A percentile compares a stretch with the other conserved stretches of the same genome.
Conservation (phyloP, 495 filamentous ascomycete species). For the Usnea hakonensis region DNA sequence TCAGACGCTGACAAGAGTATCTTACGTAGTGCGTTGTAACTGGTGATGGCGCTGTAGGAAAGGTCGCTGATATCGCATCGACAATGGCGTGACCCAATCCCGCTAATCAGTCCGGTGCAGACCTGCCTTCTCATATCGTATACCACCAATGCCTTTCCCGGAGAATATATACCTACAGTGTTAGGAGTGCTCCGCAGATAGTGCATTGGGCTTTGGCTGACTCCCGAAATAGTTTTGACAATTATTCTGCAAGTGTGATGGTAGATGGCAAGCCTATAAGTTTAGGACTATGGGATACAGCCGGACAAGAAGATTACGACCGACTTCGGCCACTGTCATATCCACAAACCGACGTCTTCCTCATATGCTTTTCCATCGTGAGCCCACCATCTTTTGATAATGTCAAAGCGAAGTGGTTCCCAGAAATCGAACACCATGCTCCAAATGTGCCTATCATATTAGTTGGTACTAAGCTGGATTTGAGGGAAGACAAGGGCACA, state of each 20-base stretch:
- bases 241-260: slow-evolving; percentile 98
- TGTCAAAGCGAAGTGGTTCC: slow-evolving; percentile 93
- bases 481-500: slow-evolving; percentile 82
- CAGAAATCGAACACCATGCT: slow-evolving; percentile 94
- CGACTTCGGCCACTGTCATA: slow-evolving; percentile 91
- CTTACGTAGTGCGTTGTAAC: slow-evolving; percentile 83
- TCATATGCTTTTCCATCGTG: slow-evolving; percentile 98
- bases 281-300: slow-evolving; percentile 96
- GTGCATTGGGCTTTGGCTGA: slow-evolving; percentile 13
- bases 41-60: slow-evolving; percentile 96
- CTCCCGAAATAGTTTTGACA: slow-evolving; percentile 73
- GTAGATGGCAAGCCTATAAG: slow-evolving; percentile 97
- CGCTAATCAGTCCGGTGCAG: slow-evolving; percentile 39
- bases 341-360: slow-evolving; percentile 95
- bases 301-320: slow-evolving; percentile 98
- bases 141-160: slow-evolving; percentile 97
- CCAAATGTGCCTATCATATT: slow-evolving; percentile 93
- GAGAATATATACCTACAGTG: slow-evolving; percentile 99
- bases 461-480: slow-evolving; percentile 94
- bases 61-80: slow-evolving; percentile 46
- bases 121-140: slow-evolving; percentile 99
- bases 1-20: slow-evolving; percentile 26
- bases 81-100: slow-evolving; percentile 1
- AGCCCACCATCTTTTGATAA: slow-evolving; percentile 97
- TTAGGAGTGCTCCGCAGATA: slow-evolving; percentile 44